Conservation (phyloP, 1,139 yeast species). For the Geotrichum fermentans region DNA sequence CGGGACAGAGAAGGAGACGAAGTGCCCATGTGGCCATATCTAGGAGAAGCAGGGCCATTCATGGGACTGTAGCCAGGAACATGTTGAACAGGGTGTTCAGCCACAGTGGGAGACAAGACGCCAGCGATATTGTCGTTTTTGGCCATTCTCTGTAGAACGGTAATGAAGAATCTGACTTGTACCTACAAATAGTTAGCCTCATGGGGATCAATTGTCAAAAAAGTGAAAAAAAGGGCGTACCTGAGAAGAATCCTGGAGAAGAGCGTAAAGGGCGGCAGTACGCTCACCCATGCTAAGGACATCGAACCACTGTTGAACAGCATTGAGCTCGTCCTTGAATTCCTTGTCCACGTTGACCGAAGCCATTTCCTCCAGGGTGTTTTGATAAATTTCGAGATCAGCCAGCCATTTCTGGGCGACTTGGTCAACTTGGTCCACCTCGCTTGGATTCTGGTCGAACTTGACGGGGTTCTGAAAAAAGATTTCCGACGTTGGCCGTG, state of each 20-base stretch:
- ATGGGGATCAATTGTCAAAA: neutral
- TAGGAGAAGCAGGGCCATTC: conserved; percentile 10
- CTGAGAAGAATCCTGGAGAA: conserved; percentile 38
- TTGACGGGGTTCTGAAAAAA: conserved; percentile 12
- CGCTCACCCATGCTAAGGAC: conserved; percentile 38
- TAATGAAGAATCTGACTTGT: conserved; percentile 38
- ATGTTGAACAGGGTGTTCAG: conserved; percentile 17
- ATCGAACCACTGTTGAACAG: conserved; percentile 40
- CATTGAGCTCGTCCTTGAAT: conserved; percentile 33
- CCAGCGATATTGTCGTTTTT: conserved; percentile 32
- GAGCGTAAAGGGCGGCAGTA: conserved; percentile 39
- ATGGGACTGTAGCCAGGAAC: conserved; percentile 2
- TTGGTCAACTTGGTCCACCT: conserved; percentile 26
- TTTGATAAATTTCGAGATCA: conserved; percentile 35
- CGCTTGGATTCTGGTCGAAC: neutral
- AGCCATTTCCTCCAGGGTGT: conserved; percentile 38
- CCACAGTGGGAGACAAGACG: conserved; percentile 31
- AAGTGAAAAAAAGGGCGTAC: neutral
- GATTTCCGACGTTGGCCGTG: conserved; percentile 32
- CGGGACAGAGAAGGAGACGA: neutral
- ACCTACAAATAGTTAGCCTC: conserved; percentile 21
- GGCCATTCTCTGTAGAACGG: conserved; percentile 38
- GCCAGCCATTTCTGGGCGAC: conserved; percentile 37
- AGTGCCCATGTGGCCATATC: neutral
- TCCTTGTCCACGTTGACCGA: conserved; percentile 30